phyloP scores from a whole-genome alignment of 306 rosid species.

The Cicer chorassanicum region DNA sequence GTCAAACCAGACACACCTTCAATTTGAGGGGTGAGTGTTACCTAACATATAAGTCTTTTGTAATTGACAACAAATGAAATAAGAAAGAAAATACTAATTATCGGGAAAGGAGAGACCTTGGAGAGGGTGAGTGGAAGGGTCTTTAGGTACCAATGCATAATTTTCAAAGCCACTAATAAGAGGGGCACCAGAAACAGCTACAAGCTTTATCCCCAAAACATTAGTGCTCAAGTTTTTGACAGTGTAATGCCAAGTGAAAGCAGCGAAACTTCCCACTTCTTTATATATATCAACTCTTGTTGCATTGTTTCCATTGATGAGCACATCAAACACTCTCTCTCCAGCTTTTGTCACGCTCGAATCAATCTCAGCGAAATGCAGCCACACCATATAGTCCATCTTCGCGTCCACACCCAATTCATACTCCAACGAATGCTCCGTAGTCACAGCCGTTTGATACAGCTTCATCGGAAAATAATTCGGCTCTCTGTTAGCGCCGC shows the following conservation, averaged over 20 bases:
- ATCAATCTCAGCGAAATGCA: constrained; percentile 90
- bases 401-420: constrained; percentile 81
- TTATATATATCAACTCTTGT: constrained; percentile 68
- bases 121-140: constrained; percentile 75
- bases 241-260: constrained; percentile 62
- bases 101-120: constrained; percentile 60
- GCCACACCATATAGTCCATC: constrained; percentile 86
- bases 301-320: constrained; percentile 62
- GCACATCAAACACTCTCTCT: constrained; percentile 80
- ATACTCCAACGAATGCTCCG: constrained; percentile 52
- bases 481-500: constrained; percentile 57
- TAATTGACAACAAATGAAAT: background rate
- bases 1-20: background rate
- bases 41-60: background rate
- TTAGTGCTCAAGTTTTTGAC: constrained; percentile 70
- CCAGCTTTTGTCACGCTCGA: constrained; percentile 65
- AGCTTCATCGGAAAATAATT: constrained; percentile 79
- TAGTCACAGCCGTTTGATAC: constrained; percentile 71
- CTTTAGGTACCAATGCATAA: constrained; percentile 82
- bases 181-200: constrained; percentile 65
- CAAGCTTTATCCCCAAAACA: constrained; percentile 59
- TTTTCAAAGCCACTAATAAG: constrained; percentile 79
- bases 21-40: background rate
- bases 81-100: background rate
- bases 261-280: constrained; percentile 72